phyloP scores from a whole-genome alignment of 352 stramenopile genomes.

The Globisporangium parvum region DNA sequence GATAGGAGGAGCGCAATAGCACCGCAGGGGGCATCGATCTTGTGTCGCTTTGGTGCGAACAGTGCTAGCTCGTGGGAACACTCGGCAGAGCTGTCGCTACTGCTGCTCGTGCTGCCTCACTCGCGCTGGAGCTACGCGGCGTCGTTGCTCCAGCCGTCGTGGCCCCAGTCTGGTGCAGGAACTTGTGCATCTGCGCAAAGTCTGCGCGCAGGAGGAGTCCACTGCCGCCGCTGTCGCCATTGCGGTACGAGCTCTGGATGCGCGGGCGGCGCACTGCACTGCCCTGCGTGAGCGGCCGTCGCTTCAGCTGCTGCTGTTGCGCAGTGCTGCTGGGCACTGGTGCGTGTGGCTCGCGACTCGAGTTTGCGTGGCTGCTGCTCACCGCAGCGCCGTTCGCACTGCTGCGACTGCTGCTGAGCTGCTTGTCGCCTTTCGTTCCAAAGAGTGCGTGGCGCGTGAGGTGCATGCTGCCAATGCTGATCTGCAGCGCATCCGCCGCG shows the following conservation, averaged over 20 bases:
- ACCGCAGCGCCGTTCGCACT: neutral
- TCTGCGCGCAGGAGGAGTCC: conserved; percentile 19
- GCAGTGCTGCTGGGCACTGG: neutral
- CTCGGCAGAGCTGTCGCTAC: neutral
- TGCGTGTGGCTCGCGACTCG: conserved; percentile 5
- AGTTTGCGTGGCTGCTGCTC: neutral
- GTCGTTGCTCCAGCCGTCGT: neutral
- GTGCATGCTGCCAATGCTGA: conserved; percentile 63
- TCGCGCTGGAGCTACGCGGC: neutral
- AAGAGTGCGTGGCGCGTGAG: conserved; percentile 49
- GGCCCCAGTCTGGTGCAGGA: conserved; percentile 44
- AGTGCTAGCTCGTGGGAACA: neutral
- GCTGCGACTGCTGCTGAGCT: conserved; percentile 10
- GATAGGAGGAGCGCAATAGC: too few relatives aligned
- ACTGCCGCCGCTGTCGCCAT: conserved; percentile 12
- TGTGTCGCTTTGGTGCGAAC: neutral
- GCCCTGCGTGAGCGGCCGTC: conserved; percentile 40
- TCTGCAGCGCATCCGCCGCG: conserved; percentile 17
- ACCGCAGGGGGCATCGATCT: conserved; percentile 1
- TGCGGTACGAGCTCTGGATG: conserved; percentile 20
- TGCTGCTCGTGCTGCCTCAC: conserved; percentile 2
- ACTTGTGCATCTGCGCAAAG: conserved; percentile 67
- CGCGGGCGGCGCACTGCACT: conserved; percentile 26
- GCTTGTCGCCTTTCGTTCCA: conserved; percentile 24
- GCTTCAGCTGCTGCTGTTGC: conserved; percentile 16